phyloP scores from a whole-genome alignment of 1,139 yeast species.

The Suhomyces atakaporum region DNA sequence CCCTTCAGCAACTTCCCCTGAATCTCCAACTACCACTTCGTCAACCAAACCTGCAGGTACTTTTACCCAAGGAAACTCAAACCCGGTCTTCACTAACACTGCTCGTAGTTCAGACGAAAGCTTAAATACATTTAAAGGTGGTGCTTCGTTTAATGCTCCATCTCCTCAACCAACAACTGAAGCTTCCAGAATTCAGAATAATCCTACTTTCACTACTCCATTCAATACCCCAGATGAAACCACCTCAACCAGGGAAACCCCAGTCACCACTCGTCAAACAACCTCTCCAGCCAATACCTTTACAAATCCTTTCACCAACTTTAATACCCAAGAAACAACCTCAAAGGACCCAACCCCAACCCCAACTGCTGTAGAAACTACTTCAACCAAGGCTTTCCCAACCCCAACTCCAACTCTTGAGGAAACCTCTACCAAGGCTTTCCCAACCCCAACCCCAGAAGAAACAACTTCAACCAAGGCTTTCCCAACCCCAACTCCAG shows the following conservation, averaged over 20 bases:
- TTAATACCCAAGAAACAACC: no score
- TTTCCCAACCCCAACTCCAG: constrained; percentile 4
- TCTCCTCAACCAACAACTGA: not conserved
- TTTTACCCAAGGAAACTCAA: constrained; percentile 1
- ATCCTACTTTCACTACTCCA: no score
- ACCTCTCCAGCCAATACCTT: no score
- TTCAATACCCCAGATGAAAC: no score
- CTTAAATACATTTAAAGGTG: not conserved
- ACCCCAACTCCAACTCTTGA: no score
- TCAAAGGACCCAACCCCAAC: no score
- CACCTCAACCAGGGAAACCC: no score
- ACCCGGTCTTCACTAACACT: not conserved
- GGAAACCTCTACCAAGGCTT: no score
- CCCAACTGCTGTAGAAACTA: not conserved
- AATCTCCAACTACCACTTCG: constrained; percentile 1
- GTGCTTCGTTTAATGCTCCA: not conserved
- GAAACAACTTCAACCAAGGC: no score
- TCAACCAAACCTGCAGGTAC: constrained; percentile 2
- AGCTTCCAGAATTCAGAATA: not conserved
- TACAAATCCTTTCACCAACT: no score
- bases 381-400: constrained; percentile 8
- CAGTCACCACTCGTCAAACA: no score
- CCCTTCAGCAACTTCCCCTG: constrained; percentile 1
- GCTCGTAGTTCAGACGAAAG: constrained; percentile 1
- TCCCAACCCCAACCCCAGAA: no score